phyloP scores from a whole-genome alignment of 306 rosid species.

The Pterocarpus santalinus region DNA sequence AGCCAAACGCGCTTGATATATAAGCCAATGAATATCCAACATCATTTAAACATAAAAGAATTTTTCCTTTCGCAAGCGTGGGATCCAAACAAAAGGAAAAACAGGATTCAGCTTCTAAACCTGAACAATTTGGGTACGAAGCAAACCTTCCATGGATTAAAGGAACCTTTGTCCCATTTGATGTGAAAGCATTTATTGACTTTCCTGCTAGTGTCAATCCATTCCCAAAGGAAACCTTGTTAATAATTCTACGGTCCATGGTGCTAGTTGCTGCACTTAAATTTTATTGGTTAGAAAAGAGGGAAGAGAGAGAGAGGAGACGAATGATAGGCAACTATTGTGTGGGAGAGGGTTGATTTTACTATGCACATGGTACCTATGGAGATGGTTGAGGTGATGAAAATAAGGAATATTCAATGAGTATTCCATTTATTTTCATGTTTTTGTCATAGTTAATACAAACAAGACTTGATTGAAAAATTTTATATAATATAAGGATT shows the following conservation, averaged over 20 bases:
- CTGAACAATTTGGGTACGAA: not conserved
- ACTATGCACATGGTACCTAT: no score
- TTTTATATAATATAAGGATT: no score
- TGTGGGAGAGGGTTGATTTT: no score
- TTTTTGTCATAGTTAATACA: no score
- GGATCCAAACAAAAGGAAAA: not conserved
- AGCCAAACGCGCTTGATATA: not conserved
- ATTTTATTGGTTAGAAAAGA: no score
- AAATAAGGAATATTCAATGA: no score
- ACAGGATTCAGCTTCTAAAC: not conserved
- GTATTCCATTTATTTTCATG: no score
- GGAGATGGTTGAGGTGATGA: no score
- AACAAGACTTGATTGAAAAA: no score
- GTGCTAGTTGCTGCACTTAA: conserved; percentile 37
- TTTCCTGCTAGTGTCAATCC: not conserved
- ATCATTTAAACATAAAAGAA: not conserved
- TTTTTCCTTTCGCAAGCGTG: not conserved
- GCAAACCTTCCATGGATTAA: not conserved
- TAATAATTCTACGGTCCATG: conserved; percentile 5
- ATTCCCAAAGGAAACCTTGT: conserved; percentile 33
- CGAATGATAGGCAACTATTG: no score
- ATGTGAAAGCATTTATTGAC: not conserved
- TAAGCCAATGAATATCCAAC: not conserved
- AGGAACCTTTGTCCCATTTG: not conserved
- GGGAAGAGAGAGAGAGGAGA: no score